Evolutionary conservation across 805 yeast species (phyloP).

Genomic region (Saturnispora sanitii): DNA sequence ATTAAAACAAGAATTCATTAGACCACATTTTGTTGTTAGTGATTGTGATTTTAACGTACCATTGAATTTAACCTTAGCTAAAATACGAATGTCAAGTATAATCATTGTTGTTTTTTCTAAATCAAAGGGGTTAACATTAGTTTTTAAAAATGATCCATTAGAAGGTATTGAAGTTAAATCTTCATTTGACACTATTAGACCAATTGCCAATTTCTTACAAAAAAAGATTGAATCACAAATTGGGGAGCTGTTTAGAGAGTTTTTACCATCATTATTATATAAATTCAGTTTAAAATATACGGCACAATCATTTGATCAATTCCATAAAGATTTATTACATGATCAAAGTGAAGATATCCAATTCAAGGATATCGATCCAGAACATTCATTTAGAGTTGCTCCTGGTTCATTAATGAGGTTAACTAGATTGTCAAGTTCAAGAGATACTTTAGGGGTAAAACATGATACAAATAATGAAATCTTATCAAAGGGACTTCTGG

Average conservation of each 20-base stretch:
- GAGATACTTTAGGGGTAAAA: constrained; percentile 57
- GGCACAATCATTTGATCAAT: constrained; percentile 28
- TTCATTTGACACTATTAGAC: constrained; percentile 78
- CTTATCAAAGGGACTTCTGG: neutral
- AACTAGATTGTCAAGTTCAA: constrained; percentile 56
- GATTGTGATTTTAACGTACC: constrained; percentile 68
- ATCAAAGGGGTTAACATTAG: constrained; percentile 75
- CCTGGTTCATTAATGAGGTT: constrained; percentile 60
- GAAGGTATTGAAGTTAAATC: constrained; percentile 75
- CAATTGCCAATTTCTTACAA: constrained; percentile 74
- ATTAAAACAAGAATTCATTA: constrained; percentile 36
- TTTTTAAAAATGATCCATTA: constrained; percentile 81
- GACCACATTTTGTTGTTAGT: constrained; percentile 59
- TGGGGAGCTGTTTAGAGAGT: constrained; percentile 71
- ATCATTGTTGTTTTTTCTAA: constrained; percentile 77
- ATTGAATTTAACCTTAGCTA: constrained; percentile 61
- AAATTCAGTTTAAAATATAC: constrained; percentile 63
- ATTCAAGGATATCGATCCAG: constrained; percentile 43
- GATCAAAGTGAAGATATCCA: constrained; percentile 28
- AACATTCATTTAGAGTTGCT: constrained; percentile 45
- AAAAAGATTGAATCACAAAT: constrained; percentile 75
- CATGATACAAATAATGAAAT: constrained; percentile 6
- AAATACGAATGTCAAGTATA: constrained; percentile 66
- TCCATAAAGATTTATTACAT: constrained; percentile 27
- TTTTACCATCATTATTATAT: constrained; percentile 72